phyloP scores from a whole-genome alignment of 2,329 filamentous ascomycete species.

The Lecanicillium sp. region DNA sequence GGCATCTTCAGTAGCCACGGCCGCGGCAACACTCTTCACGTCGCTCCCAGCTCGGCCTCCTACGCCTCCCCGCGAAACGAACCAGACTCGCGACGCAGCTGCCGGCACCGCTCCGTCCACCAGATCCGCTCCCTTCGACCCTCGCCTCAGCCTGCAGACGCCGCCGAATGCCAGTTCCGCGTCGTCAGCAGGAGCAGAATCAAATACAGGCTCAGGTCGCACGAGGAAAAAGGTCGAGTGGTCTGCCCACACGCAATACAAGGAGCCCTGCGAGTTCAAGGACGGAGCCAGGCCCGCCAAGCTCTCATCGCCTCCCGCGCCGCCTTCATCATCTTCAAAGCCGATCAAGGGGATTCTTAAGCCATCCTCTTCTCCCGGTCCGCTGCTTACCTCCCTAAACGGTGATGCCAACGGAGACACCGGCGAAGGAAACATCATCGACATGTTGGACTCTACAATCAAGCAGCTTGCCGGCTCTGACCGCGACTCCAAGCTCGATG shows the following conservation, averaged over 20 bases:
- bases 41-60: constrained; percentile 54
- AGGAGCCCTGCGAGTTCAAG: constrained; percentile 43
- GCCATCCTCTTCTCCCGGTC: constrained; percentile 46
- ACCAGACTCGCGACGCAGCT: constrained; percentile 30
- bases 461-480: constrained; percentile 74
- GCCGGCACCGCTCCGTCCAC: constrained; percentile 29
- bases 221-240: constrained; percentile 52
- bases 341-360: constrained; percentile 73
- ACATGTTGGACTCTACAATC: constrained; percentile 79
- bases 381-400: constrained; percentile 35
- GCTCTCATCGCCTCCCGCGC: constrained; percentile 35
- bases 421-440: constrained; percentile 53
- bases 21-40: constrained; percentile 37
- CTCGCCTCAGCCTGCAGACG: constrained; percentile 40
- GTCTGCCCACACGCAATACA: constrained; percentile 50
- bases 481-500: constrained; percentile 69
- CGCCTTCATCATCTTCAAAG: constrained; percentile 35
- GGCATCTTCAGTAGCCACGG: constrained; percentile 35
- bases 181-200: constrained; percentile 34
- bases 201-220: constrained; percentile 38
- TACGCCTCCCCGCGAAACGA: constrained; percentile 58
- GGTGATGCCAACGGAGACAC: constrained; percentile 35
- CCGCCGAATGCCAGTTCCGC: constrained; percentile 46
- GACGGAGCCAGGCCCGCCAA: constrained; percentile 32
- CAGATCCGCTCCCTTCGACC: constrained; percentile 33